These are phyloP conservation scores for Spergularia marina DNA, from an alignment of 148 eudicot genomes.

Conservation along the genomic window DNA sequence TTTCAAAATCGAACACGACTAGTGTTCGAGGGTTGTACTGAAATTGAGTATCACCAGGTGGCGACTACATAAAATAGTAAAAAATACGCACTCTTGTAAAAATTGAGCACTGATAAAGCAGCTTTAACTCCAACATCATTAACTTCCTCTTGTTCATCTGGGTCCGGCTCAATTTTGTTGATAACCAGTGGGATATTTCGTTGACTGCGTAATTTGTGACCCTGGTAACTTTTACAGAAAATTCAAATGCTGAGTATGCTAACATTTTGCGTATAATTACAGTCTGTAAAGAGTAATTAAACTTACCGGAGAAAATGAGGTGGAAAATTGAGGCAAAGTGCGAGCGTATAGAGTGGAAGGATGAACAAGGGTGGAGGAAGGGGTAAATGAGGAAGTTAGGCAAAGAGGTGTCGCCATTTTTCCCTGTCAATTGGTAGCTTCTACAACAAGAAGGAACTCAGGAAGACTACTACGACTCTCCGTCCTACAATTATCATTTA, in stretches of 20 bases:
- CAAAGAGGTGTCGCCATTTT: slow-evolving; percentile 10
- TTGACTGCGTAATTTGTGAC: neutral
- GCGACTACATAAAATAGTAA: neutral
- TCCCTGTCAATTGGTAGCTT: neutral
- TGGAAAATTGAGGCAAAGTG: neutral
- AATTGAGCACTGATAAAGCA: slow-evolving; percentile 71
- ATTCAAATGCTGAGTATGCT: neutral
- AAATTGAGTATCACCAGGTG: neutral
- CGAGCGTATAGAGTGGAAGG: neutral
- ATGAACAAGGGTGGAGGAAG: neutral
- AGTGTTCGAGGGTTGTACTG: too few species aligned
- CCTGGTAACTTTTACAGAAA: neutral
- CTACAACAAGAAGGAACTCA: too few species aligned
- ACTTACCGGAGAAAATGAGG: slow-evolving; percentile 8
- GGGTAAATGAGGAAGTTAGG: neutral
- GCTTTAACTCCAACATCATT: slow-evolving; percentile 54
- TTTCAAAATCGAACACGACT: too few species aligned
- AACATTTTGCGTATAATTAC: neutral
- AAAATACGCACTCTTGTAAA: slow-evolving; percentile 69
- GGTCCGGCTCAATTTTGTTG: slow-evolving; percentile 22
- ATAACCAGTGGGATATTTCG: slow-evolving; percentile 18
- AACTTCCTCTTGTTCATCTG: slow-evolving; percentile 38
- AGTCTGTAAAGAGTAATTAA: neutral
- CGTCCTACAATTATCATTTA: too few species aligned
- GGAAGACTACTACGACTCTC: too few species aligned